Percentiles rank a stretch among this genome's conserved stretches.
Evolutionary conservation across 1,284 basidiomycete species (phyloP).

Genomic region (Cutaneotrichosporon sp.): DNA sequence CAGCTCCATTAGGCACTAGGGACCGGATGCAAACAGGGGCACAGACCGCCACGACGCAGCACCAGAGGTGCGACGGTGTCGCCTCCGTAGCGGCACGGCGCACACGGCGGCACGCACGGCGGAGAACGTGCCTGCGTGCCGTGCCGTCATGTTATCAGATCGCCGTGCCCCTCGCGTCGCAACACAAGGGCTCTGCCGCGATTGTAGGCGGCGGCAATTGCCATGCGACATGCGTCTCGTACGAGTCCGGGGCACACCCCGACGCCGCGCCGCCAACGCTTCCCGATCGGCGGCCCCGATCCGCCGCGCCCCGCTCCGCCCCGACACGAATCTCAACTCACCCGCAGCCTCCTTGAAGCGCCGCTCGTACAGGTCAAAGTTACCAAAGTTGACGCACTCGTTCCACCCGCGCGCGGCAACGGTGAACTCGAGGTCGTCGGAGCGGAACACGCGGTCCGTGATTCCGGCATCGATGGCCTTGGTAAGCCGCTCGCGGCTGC

Average conservation of each 20-base stretch:
- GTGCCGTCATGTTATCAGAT: neutral
- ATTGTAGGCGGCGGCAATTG: neutral
- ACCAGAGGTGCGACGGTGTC: neutral
- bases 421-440: constrained; percentile 91
- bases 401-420: constrained; percentile 96
- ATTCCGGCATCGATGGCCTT: constrained; percentile 75
- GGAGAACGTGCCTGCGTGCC: neutral
- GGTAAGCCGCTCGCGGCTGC: constrained; percentile 64
- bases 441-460: constrained; percentile 76
- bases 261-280: neutral
- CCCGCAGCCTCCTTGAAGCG: constrained; percentile 77
- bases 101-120: too few relatives aligned
- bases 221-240: neutral
- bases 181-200: neutral
- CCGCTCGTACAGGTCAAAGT: constrained; percentile 82
- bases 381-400: constrained; percentile 89
- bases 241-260: neutral
- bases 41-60: neutral
- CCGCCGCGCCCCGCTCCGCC: too few relatives aligned
- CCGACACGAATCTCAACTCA: constrained; percentile 38
- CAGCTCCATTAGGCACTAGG: constrained; percentile 4
- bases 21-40: neutral
- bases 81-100: too few relatives aligned
- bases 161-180: neutral
- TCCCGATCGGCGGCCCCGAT: neutral